Percentiles rank a stretch among this genome's conserved stretches.
Evolutionary conservation across 495 filamentous ascomycete genomes (phyloP).

Genomic region (Aspergillus cristatus): DNA sequence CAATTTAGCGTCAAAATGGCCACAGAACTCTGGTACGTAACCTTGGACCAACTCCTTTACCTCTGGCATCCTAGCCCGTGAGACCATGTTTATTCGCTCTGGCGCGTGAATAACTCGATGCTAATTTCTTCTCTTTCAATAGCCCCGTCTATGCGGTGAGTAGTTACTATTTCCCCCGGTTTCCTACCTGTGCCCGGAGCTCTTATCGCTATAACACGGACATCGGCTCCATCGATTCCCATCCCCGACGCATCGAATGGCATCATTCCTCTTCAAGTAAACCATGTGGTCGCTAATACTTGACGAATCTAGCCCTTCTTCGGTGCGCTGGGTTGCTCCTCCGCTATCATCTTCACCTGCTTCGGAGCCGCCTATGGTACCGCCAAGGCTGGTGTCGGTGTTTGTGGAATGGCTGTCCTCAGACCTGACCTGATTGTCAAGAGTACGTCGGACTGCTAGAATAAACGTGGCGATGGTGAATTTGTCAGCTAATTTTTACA

Average conservation of each 20-base stretch:
- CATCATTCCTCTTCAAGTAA: background rate
- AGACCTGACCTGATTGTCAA: constrained; percentile 97
- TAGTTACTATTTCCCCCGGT: constrained; percentile 27
- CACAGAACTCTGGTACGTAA: constrained; percentile 58
- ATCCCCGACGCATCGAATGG: background rate
- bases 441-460: constrained; percentile 59
- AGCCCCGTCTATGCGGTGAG: constrained; percentile 99
- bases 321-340: constrained; percentile 97
- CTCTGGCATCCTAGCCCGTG: background rate
- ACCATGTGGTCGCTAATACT: constrained; percentile 18
- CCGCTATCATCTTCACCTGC: constrained; percentile 98
- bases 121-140: constrained; percentile 9
- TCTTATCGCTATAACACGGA: constrained; percentile 4
- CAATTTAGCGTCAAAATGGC: constrained; percentile 40
- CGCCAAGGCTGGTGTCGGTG: constrained; percentile 98
- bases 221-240: background rate
- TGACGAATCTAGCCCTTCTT: constrained; percentile 78
- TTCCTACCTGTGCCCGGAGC: background rate
- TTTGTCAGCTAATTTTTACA: constrained; percentile 28
- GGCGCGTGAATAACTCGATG: constrained; percentile 7
- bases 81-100: constrained; percentile 10
- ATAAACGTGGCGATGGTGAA: background rate
- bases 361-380: constrained; percentile 98
- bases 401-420: constrained; percentile 95
- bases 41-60: constrained; percentile 25